Evolutionary conservation across 2,329 filamentous ascomycete genomes (phyloP), one percentile per base, ranked within the genome.

Genomic region (Fusarium begoniae): DNA sequence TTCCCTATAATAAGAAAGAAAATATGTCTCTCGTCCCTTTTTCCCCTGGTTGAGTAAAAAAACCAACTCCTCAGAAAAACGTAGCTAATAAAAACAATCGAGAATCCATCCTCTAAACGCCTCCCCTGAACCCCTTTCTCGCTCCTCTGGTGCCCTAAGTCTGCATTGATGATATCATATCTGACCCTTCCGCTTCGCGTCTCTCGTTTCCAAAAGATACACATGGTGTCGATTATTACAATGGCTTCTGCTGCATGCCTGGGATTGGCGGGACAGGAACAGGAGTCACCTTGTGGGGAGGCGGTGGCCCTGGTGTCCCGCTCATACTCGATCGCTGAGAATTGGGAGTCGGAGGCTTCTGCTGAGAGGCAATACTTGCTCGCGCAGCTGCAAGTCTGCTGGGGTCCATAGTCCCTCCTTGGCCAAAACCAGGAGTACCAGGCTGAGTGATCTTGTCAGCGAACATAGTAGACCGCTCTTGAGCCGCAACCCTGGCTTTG

Each of bases 381-480:
- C 85, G 78, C 22, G 79, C 79, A 14, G 79, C 80, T 26, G 80
- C 79, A 22, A 83, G 65, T 44, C 81, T 75, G 66, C 72, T 80
- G 20, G 72, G 75, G 61, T 82, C 81, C 53, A 79, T 70, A n/a
- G 69, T 74, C 17, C 72, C 75, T 8, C 80, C 80, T 18, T 64
- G 50, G 9, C 71, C 68, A 35, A 61, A 69, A n/a, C 51, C 56
- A 80, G 26, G 84, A 38, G 60, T 73, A 66, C 86, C 66, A 81
- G 87, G 68, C 82, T 94, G 60, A 81, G 89, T 18, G 76, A 84
- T 81, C 76, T 83, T 85, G 53, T 84, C 82, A 26, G 81, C 81
- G 63, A 84, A 84, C 65, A 83, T 82, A 66, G 80, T 79, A 28
- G 82, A 82, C 35, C 83, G 81, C 69, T 85, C 84, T 57, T 85